Evolutionary conservation across 768 basidiomycete species (phyloP).

Genomic region (Termitomyces sp.): DNA sequence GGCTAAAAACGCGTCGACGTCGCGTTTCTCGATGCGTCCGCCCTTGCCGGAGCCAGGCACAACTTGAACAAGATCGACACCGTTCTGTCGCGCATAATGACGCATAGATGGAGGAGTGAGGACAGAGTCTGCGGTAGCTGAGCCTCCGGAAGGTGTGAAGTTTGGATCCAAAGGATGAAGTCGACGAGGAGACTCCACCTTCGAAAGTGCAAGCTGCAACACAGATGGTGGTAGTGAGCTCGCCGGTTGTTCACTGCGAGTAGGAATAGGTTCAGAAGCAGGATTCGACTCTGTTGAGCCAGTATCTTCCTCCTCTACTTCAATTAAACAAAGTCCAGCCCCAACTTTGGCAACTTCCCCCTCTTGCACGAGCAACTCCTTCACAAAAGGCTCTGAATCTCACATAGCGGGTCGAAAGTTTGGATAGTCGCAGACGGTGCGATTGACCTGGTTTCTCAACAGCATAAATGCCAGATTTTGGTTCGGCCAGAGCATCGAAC

Average conservation of each 20-base stretch:
- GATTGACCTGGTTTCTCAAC: constrained; percentile 53
- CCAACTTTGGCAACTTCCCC: constrained; percentile 89
- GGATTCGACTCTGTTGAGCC: constrained; percentile 11
- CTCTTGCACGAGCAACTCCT: constrained; percentile 71
- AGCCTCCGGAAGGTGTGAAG: not conserved
- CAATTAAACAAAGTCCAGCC: constrained; percentile 72
- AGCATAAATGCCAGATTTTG: constrained; percentile 6
- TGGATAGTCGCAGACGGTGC: constrained; percentile 48
- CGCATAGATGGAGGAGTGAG: constrained; percentile 28
- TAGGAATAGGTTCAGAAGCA: constrained; percentile 18
- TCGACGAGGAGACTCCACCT: no score
- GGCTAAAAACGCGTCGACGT: constrained; percentile 38
- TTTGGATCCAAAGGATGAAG: constrained; percentile 58
- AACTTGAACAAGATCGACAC: no score
- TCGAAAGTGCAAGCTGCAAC: not conserved
- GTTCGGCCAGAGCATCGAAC: constrained; percentile 27
- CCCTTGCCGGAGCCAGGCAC: constrained; percentile 43
- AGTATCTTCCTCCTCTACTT: constrained; percentile 61
- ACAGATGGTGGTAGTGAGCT: constrained; percentile 13
- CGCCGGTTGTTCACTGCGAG: constrained; percentile 14
- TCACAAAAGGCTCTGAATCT: constrained; percentile 80
- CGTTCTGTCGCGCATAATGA: constrained; percentile 45
- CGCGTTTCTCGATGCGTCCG: constrained; percentile 68
- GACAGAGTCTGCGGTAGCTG: no score
- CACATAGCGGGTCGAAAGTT: constrained; percentile 74